phyloP scores from a whole-genome alignment of 2,329 filamentous ascomycete genomes.

The Thelonectria discophora region DNA sequence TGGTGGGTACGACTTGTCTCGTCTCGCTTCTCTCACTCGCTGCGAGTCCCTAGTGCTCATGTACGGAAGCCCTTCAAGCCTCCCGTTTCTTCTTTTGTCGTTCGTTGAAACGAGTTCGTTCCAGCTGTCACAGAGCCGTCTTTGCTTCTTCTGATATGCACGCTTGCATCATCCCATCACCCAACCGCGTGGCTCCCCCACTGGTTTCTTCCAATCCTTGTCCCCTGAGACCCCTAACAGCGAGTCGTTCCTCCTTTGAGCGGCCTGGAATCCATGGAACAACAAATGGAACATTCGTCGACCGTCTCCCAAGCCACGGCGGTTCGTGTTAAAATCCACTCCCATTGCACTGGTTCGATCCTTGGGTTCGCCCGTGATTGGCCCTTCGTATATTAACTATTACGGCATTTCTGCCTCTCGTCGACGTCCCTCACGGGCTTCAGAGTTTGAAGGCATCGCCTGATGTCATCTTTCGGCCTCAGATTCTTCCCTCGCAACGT shows the following conservation, averaged over 20 bases:
- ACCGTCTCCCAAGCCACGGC: background rate
- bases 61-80: background rate
- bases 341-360: background rate
- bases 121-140: background rate
- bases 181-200: background rate
- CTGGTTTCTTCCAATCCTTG: background rate
- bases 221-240: background rate
- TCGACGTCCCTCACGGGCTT: background rate
- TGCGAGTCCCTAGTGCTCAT: background rate
- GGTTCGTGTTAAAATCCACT: background rate
- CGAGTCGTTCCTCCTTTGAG: background rate
- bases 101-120: too few species aligned
- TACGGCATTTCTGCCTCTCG: background rate
- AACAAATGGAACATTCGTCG: slow-evolving; percentile 2
- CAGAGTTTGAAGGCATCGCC: background rate
- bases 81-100: background rate
- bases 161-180: background rate
- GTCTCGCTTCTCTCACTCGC: background rate
- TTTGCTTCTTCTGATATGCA: background rate
- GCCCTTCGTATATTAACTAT: background rate
- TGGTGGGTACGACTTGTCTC: background rate
- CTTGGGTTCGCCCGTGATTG: background rate
- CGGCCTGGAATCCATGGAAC: background rate
- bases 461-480: background rate
- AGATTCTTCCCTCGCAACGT: background rate